phyloP scores from a whole-genome alignment of 495 filamentous ascomycete species.

The Hyaloscypha finlandica region DNA sequence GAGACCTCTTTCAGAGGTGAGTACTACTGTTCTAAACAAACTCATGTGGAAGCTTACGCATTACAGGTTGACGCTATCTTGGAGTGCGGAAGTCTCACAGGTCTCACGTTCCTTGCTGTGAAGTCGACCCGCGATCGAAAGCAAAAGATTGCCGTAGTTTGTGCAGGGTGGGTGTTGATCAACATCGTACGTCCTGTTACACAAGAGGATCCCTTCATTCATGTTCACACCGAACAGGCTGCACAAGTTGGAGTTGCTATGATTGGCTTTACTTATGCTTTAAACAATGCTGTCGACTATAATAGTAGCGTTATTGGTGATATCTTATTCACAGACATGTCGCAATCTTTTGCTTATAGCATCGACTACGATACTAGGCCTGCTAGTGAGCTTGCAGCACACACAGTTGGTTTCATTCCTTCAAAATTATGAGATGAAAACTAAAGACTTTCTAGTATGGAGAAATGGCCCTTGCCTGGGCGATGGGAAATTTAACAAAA shows the following conservation, averaged over 20 bases:
- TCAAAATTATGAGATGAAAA: no score
- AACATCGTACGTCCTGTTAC: neutral
- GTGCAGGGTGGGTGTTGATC: neutral
- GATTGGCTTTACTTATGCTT: neutral
- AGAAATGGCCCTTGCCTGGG: no score
- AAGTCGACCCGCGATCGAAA: neutral
- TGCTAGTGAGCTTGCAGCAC: neutral
- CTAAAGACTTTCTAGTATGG: no score
- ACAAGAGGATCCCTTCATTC: neutral
- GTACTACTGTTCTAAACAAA: neutral
- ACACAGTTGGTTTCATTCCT: neutral
- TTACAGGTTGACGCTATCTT: neutral
- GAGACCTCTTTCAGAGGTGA: neutral
- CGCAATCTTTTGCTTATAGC: neutral
- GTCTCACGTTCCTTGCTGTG: neutral
- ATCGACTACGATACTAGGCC: neutral
- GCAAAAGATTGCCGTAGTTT: neutral
- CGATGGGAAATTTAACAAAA: no score
- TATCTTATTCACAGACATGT: neutral
- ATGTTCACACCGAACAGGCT: neutral
- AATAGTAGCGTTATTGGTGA: neutral
- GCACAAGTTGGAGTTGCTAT: neutral
- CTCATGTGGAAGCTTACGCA: neutral
- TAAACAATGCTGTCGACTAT: neutral
- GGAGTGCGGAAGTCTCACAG: neutral